Base-by-base conservation (phyloP, 83 land plant species). In the Larix sibirica region DNA sequence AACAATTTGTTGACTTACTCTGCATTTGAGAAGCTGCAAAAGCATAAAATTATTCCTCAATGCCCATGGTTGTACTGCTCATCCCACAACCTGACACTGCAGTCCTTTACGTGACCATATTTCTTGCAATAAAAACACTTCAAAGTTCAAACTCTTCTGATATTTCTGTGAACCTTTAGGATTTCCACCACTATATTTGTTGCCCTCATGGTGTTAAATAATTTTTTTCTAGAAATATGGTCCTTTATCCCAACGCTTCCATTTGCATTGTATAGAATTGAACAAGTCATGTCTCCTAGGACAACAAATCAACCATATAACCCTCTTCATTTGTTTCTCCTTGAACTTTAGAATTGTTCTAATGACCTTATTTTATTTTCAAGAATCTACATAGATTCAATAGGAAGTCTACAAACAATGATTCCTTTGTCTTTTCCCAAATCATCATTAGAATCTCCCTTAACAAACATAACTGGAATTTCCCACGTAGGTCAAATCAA, bases 401-500 rank as follows among this genome's bases (percentile, higher is more conserved):
- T 79, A 36, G 96, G 85, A 23, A 95, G 89, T 77, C 98, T 90
- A 80, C 96, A 96, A 38, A 83, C 70, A 24, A 93, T 70, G 42
- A 98, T 83, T 42, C 91, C 95, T 60, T 84, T 85, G 31, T 90
- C 90, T 16, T 77, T 73, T 10, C 42, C 63, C 69, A 78, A 75
- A 84, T 90, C 95, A 68, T 80, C 83, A 24, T 83, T 87, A 16
- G 77, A 42, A 6, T 86, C 90, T 26, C 94, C 92, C 80, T 88
- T 92, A 5, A 85, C 67, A 68, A 89, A 81, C 92, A 98, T 90
- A 38, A 98, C 95, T 24, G 99, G 99, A 81, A 92, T 91, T 81
- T 96, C 99, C 99, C 99, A 98, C 21, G 96, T 47, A 23, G 96
- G 93, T 79, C 88, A 90, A 80, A 98, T 95, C 88, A 98, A 74